A percentile compares a stretch with the other conserved stretches of the same genome.
phyloP scores from a whole-genome alignment of 441 rosid genomes.

The Flueggea neowawraea region DNA sequence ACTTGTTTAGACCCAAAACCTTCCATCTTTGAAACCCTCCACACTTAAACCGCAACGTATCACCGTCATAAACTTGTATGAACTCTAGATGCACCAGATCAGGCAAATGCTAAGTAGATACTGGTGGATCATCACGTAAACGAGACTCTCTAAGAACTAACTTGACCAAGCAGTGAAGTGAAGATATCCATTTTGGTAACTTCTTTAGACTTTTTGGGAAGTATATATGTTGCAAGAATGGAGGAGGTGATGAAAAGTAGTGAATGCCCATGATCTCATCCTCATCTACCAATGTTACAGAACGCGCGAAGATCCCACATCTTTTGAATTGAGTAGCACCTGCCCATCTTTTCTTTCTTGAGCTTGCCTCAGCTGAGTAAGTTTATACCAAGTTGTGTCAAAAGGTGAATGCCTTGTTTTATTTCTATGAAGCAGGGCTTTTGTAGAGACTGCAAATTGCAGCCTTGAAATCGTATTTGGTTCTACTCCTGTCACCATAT shows the following conservation, averaged over 20 bases:
- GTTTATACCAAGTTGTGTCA: constrained; percentile 22
- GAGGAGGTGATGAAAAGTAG: constrained; percentile 18
- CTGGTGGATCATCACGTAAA: constrained; percentile 17
- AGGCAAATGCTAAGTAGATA: constrained; percentile 20
- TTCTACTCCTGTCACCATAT: neutral
- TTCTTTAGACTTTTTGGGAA: constrained; percentile 20
- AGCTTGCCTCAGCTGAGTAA: constrained; percentile 26
- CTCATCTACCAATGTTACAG: constrained; percentile 13
- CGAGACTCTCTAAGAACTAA: constrained; percentile 20
- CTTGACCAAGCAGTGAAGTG: constrained; percentile 19
- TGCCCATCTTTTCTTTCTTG: constrained; percentile 22
- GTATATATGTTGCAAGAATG: constrained; percentile 23
- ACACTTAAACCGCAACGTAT: constrained; percentile 13
- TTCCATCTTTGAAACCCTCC: constrained; percentile 25
- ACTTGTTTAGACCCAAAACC: constrained; percentile 19
- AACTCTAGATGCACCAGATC: constrained; percentile 26
- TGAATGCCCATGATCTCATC: constrained; percentile 22
- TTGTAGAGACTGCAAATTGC: constrained; percentile 20
- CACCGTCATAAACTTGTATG: constrained; percentile 23
- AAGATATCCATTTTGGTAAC: constrained; percentile 24
- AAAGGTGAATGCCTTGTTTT: constrained; percentile 7
- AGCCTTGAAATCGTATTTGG: neutral
- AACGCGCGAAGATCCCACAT: constrained; percentile 21
- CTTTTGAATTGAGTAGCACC: constrained; percentile 26
- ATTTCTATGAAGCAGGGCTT: constrained; percentile 30